A percentile compares a stretch with the other conserved stretches of the same genome.
These are phyloP conservation scores for Kwoniella heveanensis DNA, from an alignment of 768 basidiomycete genomes.

Conservation along the genomic window DNA sequence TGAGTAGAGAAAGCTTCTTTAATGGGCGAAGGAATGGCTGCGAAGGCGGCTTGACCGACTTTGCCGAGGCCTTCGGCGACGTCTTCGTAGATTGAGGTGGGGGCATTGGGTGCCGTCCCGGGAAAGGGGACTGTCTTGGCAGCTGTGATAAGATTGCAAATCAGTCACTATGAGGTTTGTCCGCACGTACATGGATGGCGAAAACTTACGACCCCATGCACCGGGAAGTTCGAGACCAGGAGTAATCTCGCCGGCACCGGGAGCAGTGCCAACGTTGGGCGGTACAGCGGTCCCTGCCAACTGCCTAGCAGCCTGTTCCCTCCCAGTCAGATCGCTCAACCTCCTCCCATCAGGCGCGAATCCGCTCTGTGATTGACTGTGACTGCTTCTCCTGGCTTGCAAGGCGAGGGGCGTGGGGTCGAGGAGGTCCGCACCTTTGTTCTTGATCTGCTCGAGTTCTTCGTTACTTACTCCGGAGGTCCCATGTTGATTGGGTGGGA, in stretches of 20 bases:
- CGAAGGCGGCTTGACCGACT: conserved; percentile 45
- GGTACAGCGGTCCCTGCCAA: conserved; percentile 21
- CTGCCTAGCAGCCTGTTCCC: conserved; percentile 53
- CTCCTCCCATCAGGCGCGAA: conserved; percentile 11
- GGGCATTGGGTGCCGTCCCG: conserved; percentile 31
- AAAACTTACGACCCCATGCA: conserved; percentile 44
- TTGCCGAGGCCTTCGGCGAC: conserved; percentile 38
- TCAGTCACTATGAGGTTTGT: not conserved
- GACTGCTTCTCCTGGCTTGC: conserved; percentile 12
- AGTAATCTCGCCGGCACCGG: conserved; percentile 24
- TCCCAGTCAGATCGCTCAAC: conserved; percentile 37
- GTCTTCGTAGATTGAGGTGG: conserved; percentile 47
- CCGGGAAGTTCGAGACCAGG: conserved; percentile 48
- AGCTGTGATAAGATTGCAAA: conserved; percentile 18
- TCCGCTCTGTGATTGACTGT: conserved; percentile 3
- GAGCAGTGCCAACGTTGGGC: not conserved
- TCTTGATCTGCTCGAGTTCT: conserved; percentile 15
- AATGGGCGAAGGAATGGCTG: conserved; percentile 37
- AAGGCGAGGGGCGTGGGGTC: conserved; percentile 17
- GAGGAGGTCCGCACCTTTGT: conserved; percentile 20
- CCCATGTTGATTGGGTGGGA: not conserved
- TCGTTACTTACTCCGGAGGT: conserved; percentile 5
- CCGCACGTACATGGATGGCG: not conserved
- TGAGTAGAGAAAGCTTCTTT: conserved; percentile 38
- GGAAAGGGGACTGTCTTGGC: conserved; percentile 27